A percentile compares a stretch with the other conserved stretches of the same genome.
These are phyloP conservation scores for Aureobasidium subglaciale DNA, from an alignment of 2,329 filamentous ascomycete genomes.

Conservation along the genomic window DNA sequence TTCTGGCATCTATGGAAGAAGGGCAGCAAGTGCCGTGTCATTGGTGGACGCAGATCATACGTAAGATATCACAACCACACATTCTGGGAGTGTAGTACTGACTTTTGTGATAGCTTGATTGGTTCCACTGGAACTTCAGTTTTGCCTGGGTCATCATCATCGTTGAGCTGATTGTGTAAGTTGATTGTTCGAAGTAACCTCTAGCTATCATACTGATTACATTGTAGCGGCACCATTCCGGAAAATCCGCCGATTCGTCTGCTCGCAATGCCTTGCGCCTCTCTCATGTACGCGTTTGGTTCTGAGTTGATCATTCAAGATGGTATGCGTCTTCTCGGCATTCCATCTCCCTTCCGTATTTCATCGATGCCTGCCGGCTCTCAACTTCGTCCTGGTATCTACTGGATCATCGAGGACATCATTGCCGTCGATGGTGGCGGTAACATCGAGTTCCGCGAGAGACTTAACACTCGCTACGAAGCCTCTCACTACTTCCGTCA, in stretches of 20 bases:
- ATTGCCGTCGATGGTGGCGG: constrained; percentile 47
- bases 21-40: constrained; percentile 46
- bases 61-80: constrained; percentile 19
- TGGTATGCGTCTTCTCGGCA: constrained; percentile 37
- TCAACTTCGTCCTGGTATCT: constrained; percentile 47
- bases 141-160: constrained; percentile 50
- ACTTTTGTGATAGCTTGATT: constrained; percentile 40
- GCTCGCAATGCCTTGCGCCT: constrained; percentile 46
- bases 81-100: background rate
- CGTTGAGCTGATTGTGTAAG: constrained; percentile 48
- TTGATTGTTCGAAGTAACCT: constrained; percentile 2
- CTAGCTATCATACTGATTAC: constrained; percentile 17
- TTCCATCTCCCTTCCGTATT: constrained; percentile 44
- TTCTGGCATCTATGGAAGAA: constrained; percentile 45
- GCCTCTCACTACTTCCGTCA: constrained; percentile 47
- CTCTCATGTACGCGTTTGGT: constrained; percentile 47
- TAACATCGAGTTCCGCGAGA: constrained; percentile 46
- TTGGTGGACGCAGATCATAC: constrained; percentile 38
- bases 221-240: constrained; percentile 37
- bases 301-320: constrained; percentile 46
- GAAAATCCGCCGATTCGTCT: constrained; percentile 45
- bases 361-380: constrained; percentile 46
- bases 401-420: constrained; percentile 49
- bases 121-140: constrained; percentile 52
- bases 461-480: constrained; percentile 46